A percentile compares a stretch with the other conserved stretches of the same genome.
phyloP scores from a whole-genome alignment of 2,329 filamentous ascomycete species.

The Mariannaea sp. region DNA sequence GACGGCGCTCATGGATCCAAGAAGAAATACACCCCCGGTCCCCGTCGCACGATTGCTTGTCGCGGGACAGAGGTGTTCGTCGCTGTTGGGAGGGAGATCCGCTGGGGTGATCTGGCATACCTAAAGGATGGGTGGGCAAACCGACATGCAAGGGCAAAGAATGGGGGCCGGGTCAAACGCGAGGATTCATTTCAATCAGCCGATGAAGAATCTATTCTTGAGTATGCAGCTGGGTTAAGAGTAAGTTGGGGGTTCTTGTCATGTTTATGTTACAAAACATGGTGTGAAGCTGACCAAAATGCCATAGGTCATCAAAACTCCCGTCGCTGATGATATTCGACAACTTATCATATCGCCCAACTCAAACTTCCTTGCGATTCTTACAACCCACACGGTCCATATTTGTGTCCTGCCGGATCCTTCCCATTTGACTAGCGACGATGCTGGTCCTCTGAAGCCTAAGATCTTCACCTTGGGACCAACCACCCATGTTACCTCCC shows the following conservation, averaged over 20 bases:
- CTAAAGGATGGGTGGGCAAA: constrained; percentile 66
- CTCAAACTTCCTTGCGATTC: constrained; percentile 79
- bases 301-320: constrained; percentile 71
- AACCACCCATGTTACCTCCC: constrained; percentile 86
- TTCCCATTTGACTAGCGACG: constrained; percentile 72
- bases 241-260: constrained; percentile 34
- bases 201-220: constrained; percentile 38
- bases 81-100: constrained; percentile 84
- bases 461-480: constrained; percentile 92
- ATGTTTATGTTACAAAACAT: background rate
- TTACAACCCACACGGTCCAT: constrained; percentile 86
- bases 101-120: constrained; percentile 84
- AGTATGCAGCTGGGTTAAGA: constrained; percentile 40
- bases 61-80: constrained; percentile 88
- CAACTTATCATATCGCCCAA: constrained; percentile 86
- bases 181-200: constrained; percentile 51
- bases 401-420: constrained; percentile 84
- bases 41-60: constrained; percentile 72
- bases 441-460: constrained; percentile 72
- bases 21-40: constrained; percentile 52
- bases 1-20: constrained; percentile 48
- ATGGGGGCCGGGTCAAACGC: constrained; percentile 51
- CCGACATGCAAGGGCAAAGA: constrained; percentile 38
- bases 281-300: constrained; percentile 1
- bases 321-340: constrained; percentile 79